phyloP scores from a whole-genome alignment of 805 yeast genomes.

The Metschnikowia kofuensis region DNA sequence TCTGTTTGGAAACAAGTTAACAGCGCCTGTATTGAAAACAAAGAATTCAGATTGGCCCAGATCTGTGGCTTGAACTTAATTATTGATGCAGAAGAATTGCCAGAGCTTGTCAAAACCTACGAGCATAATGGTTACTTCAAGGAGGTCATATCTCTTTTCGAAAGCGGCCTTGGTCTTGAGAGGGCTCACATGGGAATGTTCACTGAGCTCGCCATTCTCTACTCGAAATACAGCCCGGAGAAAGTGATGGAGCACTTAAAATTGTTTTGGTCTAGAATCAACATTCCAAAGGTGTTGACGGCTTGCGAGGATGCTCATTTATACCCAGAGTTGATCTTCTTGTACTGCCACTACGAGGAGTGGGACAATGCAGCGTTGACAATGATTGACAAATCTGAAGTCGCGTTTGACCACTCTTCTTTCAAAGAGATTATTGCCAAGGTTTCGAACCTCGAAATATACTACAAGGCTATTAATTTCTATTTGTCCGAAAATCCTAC shows the following conservation, averaged over 20 bases:
- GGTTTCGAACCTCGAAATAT: conserved; percentile 93
- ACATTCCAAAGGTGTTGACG: conserved; percentile 93
- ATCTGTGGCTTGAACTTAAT: conserved; percentile 97
- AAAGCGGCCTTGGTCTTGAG: conserved; percentile 93
- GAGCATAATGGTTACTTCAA: conserved; percentile 89
- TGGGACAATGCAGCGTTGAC: conserved; percentile 98
- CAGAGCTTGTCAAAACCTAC: conserved; percentile 81
- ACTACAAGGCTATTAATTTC: conserved; percentile 95
- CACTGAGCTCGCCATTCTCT: conserved; percentile 88
- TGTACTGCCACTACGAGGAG: conserved; percentile 97
- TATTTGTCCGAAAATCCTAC: conserved; percentile 92
- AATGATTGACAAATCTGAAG: conserved; percentile 92
- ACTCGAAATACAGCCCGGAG: conserved; percentile 85
- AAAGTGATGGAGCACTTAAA: conserved; percentile 95
- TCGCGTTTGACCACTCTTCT: conserved; percentile 88
- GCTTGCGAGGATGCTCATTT: conserved; percentile 92
- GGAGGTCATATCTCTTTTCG: conserved; percentile 88
- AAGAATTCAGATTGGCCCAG: conserved; percentile 95
- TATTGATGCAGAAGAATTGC: conserved; percentile 95
- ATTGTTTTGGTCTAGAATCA: conserved; percentile 96
- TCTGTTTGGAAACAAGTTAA: conserved; percentile 97
- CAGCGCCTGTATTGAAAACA: conserved; percentile 91
- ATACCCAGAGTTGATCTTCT: conserved; percentile 94
- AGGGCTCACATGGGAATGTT: conserved; percentile 99
- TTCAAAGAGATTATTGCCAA: conserved; percentile 94